These are phyloP conservation scores for Polychaeton citri DNA, from an alignment of 2,329 filamentous ascomycete species.

Conservation along the genomic window DNA sequence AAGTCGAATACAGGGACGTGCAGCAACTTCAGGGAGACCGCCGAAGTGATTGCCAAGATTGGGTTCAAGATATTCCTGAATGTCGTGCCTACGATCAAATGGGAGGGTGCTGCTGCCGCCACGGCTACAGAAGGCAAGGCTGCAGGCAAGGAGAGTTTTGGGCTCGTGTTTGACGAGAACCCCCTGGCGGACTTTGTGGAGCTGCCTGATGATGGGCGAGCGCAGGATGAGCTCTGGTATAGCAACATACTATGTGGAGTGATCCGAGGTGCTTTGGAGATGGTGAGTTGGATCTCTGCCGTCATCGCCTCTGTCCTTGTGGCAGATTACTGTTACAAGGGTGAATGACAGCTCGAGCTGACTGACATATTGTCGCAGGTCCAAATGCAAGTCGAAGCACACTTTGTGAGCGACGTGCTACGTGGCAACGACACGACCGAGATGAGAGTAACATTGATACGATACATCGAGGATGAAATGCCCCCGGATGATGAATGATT, in stretches of 20 bases:
- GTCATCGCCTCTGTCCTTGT: not conserved
- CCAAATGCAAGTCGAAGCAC: slow-evolving; percentile 96
- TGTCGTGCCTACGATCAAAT: slow-evolving; percentile 82
- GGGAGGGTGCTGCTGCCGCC: slow-evolving; percentile 52
- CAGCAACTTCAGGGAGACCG: slow-evolving; percentile 85
- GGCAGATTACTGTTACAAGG: not conserved
- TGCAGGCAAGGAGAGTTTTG: slow-evolving; percentile 51
- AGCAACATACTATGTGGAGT: slow-evolving; percentile 95
- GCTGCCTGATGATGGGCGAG: slow-evolving; percentile 84
- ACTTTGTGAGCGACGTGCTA: slow-evolving; percentile 88
- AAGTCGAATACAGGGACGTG: slow-evolving; percentile 87
- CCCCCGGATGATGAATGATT: slow-evolving; percentile 81
- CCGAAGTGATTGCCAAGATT: slow-evolving; percentile 94
- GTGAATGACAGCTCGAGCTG: too few species aligned
- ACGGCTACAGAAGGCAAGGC: not conserved
- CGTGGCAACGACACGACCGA: slow-evolving; percentile 92
- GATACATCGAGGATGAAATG: slow-evolving; percentile 95
- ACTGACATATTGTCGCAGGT: too few species aligned
- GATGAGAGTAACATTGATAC: slow-evolving; percentile 82
- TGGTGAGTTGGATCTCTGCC: slow-evolving; percentile 46
- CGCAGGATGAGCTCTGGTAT: slow-evolving; percentile 96
- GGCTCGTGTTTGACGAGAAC: slow-evolving; percentile 91
- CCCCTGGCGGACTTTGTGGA: slow-evolving; percentile 96
- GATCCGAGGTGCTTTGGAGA: slow-evolving; percentile 79
- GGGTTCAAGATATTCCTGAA: slow-evolving; percentile 99